Base-by-base conservation (phyloP, 2,329 filamentous ascomycete genomes). In the Neonectria magnoliae region DNA sequence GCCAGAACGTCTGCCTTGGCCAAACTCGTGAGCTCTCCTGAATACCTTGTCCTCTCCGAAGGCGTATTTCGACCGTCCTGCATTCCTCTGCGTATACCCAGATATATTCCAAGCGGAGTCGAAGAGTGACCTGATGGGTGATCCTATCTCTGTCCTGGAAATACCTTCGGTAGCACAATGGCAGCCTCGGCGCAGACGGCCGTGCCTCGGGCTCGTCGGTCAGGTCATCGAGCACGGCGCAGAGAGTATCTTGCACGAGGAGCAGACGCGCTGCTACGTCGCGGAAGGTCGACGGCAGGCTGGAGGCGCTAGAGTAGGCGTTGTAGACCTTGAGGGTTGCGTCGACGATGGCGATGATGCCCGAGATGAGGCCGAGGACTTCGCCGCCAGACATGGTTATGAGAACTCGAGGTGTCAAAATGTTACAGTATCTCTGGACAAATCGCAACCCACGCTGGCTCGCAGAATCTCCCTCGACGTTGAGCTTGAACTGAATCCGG, bases 401-500 rank as follows among this genome's bases (percentile, higher is more conserved):
- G n/a, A n/a, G n/a, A n/a, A n/a, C n/a, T n/a, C n/a, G n/a, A n/a
- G n/a, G n/a, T n/a, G n/a, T n/a, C n/a, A n/a, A n/a, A n/a, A n/a
- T n/a, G n/a, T n/a, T n/a, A n/a, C n/a, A n/a, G n/a, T n/a, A n/a
- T n/a, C n/a, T n/a, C n/a, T n/a, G n/a, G n/a, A n/a, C n/a, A n/a
- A n/a, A n/a, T n/a, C n/a, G n/a, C n/a, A n/a, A n/a, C n/a, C n/a
- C n/a, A n/a, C n/a, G n/a, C n/a, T n/a, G n/a, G n/a, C n/a, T n/a
- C n/a, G n/a, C n/a, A n/a, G n/a, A n/a, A n/a, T n/a, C n/a, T 78
- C 98, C 97, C 79, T 99, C 96, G 29, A 99, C 96, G 71, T 96
- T 97, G 66, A 99, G 87, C 83, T 99, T 99, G 84, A 99, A 99
- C 80, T 98, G 94, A 68, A 99, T 91, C 80, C 99, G 96, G 52